Conservation (phyloP, 208 protist genomes). For the Zelonia costaricensis region DNA sequence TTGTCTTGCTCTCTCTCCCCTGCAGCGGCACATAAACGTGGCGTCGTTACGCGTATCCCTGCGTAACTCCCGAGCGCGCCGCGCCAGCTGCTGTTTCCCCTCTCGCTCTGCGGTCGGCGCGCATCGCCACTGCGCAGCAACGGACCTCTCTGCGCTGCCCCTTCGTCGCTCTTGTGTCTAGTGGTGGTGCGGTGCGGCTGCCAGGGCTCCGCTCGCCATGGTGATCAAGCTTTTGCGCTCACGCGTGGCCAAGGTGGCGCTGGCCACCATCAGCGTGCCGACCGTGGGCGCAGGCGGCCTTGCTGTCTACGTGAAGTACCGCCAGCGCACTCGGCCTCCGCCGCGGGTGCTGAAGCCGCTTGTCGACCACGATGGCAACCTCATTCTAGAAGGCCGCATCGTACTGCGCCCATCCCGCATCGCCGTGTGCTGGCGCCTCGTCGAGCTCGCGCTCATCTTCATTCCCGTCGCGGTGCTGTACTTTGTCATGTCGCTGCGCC, state of each 20-base stretch:
- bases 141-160: background rate
- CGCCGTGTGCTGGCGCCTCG: constrained; percentile 47
- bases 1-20: too few species aligned
- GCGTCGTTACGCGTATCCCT: too few species aligned
- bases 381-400: constrained; percentile 62
- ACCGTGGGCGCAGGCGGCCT: constrained; percentile 49
- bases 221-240: constrained; percentile 27
- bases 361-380: constrained; percentile 61
- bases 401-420: constrained; percentile 38
- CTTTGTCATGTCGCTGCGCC: constrained; percentile 57
- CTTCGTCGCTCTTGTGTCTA: background rate
- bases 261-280: constrained; percentile 48
- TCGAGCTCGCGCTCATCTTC: constrained; percentile 74
- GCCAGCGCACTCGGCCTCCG: constrained; percentile 45
- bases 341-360: constrained; percentile 62
- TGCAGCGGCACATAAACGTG: too few species aligned
- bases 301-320: constrained; percentile 66
- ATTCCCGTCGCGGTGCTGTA: constrained; percentile 74
- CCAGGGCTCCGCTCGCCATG: too few species aligned
- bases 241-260: constrained; percentile 15
- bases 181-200: background rate
- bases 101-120: too few species aligned
- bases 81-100: too few species aligned
- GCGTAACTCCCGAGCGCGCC: too few species aligned
- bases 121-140: too few species aligned